These are phyloP conservation scores for Gracilaria vermiculophylla DNA, from an alignment of 23 red algal species.

Conservation along the genomic window DNA sequence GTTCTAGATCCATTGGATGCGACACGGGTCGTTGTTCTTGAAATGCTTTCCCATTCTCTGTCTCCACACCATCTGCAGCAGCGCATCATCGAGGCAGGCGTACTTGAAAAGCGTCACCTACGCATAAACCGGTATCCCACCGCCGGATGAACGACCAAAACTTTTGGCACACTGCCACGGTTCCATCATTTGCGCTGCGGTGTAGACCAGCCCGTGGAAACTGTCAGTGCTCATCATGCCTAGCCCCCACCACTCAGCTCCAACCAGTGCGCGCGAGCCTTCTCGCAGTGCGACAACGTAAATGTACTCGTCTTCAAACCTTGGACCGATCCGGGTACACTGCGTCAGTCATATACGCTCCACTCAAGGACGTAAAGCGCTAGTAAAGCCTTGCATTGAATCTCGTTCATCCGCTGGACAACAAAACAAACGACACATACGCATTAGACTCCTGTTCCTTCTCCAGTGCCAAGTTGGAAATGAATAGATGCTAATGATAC, in stretches of 20 bases:
- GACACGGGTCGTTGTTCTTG: slow-evolving; percentile 40
- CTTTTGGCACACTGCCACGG: slow-evolving; percentile 33
- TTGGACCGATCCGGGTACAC: slow-evolving; percentile 22
- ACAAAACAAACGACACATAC: background rate
- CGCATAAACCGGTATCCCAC: background rate
- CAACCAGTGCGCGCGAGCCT: slow-evolving; percentile 20
- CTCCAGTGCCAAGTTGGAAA: slow-evolving; percentile 7
- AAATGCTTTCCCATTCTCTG: slow-evolving; percentile 23
- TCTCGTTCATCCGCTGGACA: background rate
- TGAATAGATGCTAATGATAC: slow-evolving; percentile 19
- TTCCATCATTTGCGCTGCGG: slow-evolving; percentile 28
- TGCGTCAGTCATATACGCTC: background rate
- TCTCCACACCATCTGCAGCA: slow-evolving; percentile 9
- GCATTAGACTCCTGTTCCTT: background rate
- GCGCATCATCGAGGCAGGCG: background rate
- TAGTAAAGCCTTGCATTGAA: slow-evolving; percentile 14
- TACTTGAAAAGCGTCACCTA: slow-evolving; percentile 19
- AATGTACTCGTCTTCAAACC: slow-evolving; percentile 41
- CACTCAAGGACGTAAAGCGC: background rate
- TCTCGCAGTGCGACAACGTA: slow-evolving; percentile 23
- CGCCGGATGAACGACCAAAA: slow-evolving; percentile 25
- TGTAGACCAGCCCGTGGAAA: slow-evolving; percentile 1
- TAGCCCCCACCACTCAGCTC: background rate
- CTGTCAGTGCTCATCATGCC: background rate
- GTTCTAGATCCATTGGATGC: background rate